These are phyloP conservation scores for Sphaceloma murrayae DNA, from an alignment of 2,329 filamentous ascomycete genomes.

Conservation along the genomic window DNA sequence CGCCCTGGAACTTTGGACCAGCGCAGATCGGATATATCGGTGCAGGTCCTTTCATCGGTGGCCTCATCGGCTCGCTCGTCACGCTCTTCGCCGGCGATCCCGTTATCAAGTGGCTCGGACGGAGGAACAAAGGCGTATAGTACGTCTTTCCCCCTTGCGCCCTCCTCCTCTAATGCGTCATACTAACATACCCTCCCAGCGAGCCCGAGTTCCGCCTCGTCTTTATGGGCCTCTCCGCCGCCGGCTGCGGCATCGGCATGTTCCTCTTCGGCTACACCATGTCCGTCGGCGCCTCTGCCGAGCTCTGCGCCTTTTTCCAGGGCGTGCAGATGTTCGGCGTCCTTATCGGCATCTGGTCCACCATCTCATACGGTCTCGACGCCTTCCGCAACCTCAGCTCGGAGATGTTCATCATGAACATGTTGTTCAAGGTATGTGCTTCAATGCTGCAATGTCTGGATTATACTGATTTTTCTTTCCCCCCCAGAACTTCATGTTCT, in stretches of 20 bases:
- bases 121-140: constrained; percentile 19
- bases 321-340: constrained; percentile 26
- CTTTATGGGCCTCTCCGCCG: constrained; percentile 20
- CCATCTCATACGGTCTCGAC: constrained; percentile 23
- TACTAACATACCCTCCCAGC: constrained; percentile 15
- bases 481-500: constrained; percentile 29
- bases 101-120: constrained; percentile 20
- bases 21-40: constrained; percentile 21
- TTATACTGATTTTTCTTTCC: too few relatives aligned
- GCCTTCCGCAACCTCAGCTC: constrained; percentile 25
- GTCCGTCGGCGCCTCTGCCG: constrained; percentile 20
- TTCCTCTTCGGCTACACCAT: constrained; percentile 25
- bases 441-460: too few relatives aligned
- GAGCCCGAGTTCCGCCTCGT: constrained; percentile 27
- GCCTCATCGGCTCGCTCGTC: constrained; percentile 19
- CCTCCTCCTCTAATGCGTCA: not conserved
- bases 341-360: constrained; percentile 24
- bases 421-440: constrained; percentile 23
- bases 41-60: constrained; percentile 20
- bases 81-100: constrained; percentile 18
- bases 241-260: constrained; percentile 23
- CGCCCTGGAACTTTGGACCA: constrained; percentile 20
- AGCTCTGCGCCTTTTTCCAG: constrained; percentile 25
- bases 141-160: not conserved
- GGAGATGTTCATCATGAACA: constrained; percentile 28